Conservation (phyloP, 768 basidiomycete species). For the Macrolepiota dolichaula region DNA sequence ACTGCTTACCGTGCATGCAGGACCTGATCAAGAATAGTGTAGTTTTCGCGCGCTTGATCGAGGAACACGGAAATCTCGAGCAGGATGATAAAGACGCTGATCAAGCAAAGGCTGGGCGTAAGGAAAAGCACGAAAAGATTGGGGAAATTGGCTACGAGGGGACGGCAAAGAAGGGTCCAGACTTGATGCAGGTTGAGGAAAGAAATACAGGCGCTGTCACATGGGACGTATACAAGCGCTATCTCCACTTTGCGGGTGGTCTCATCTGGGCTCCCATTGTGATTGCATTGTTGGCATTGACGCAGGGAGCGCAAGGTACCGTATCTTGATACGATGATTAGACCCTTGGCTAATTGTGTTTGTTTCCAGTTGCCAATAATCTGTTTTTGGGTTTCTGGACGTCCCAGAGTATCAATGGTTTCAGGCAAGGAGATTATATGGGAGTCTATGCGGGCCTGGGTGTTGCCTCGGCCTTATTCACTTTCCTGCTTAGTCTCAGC, state of each 20-base stretch:
- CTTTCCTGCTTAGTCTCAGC: slow-evolving; percentile 44
- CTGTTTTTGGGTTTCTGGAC: slow-evolving; percentile 79
- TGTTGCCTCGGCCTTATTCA: slow-evolving; percentile 45
- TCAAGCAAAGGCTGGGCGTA: slow-evolving; percentile 6
- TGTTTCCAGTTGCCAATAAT: slow-evolving; percentile 49
- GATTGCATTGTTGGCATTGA: slow-evolving; percentile 34
- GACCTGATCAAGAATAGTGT: slow-evolving; percentile 40
- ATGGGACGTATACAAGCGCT: slow-evolving; percentile 46
- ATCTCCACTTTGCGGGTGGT: slow-evolving; percentile 46
- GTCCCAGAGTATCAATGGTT: slow-evolving; percentile 45
- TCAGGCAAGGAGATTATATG: slow-evolving; percentile 67
- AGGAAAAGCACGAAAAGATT: slow-evolving; percentile 5
- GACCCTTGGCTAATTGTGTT: background rate
- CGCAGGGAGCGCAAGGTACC: slow-evolving; percentile 44
- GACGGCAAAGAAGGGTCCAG: slow-evolving; percentile 23
- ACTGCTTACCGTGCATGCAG: slow-evolving; percentile 21
- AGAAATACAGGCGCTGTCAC: slow-evolving; percentile 52
- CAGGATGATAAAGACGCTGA: slow-evolving; percentile 27
- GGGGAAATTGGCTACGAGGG: slow-evolving; percentile 15
- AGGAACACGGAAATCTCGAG: slow-evolving; percentile 49
- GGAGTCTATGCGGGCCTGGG: slow-evolving; percentile 49
- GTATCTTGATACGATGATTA: background rate
- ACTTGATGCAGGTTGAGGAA: slow-evolving; percentile 56
- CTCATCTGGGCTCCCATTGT: slow-evolving; percentile 43
- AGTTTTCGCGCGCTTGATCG: slow-evolving; percentile 49